Conservation (phyloP, 441 rosid genomes). For the Adansonia grandidieri region DNA sequence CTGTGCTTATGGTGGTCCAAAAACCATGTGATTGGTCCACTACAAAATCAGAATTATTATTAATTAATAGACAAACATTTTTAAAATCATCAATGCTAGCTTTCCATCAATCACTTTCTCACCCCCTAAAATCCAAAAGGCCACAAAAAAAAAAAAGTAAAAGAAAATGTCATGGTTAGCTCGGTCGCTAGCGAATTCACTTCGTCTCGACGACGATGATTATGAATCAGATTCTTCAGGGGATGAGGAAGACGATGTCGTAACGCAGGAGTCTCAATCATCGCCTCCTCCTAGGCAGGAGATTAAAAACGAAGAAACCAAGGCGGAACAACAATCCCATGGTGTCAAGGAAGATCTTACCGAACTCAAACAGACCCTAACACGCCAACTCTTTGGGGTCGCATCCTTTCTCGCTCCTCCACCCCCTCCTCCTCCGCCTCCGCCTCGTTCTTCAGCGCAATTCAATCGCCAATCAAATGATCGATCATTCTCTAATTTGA, state of each 20-base stretch:
- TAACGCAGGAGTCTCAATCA: conserved; percentile 7
- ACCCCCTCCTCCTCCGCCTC: conserved; percentile 25
- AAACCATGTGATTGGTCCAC: conserved; percentile 23
- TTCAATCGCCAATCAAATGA: conserved; percentile 21
- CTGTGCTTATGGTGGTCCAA: neutral
- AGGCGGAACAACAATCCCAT: conserved; percentile 45
- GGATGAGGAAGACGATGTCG: conserved; percentile 34
- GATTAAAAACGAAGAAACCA: conserved; percentile 20
- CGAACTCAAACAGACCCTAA: conserved; percentile 57
- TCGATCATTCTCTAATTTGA: conserved; percentile 27
- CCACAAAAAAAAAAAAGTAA: neutral
- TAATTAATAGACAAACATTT: conserved; percentile 14
- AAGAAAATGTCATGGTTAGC: conserved; percentile 46
- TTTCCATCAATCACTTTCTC: conserved; percentile 29
- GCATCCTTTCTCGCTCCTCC: conserved; percentile 64
- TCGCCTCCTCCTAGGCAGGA: conserved; percentile 19
- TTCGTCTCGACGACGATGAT: conserved; percentile 48
- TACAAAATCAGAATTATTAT: neutral
- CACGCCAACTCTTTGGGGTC: conserved; percentile 63
- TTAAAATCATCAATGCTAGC: conserved; percentile 16
- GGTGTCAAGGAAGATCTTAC: conserved; percentile 66
- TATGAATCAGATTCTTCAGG: conserved; percentile 3
- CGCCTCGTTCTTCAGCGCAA: conserved; percentile 19
- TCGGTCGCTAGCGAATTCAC: conserved; percentile 48
- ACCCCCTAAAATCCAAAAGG: conserved; percentile 2